phyloP scores from a whole-genome alignment of 2,329 filamentous ascomycete genomes.

The Exserohilum turcica region DNA sequence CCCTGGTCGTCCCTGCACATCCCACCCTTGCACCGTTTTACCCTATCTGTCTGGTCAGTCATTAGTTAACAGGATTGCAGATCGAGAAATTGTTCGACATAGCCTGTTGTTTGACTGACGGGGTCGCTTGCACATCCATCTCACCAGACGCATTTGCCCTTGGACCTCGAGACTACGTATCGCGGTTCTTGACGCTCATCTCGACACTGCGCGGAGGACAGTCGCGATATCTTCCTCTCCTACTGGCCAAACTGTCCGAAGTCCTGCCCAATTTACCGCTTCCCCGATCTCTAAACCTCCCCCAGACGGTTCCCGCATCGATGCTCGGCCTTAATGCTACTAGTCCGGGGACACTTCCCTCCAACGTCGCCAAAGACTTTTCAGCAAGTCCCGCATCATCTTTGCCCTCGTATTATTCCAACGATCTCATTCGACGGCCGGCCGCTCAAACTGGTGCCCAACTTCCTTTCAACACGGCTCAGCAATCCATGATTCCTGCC shows the following conservation, averaged over 20 bases:
- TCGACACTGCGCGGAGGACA: constrained; percentile 75
- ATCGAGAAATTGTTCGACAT: constrained; percentile 83
- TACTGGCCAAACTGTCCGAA: constrained; percentile 77
- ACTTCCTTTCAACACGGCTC: constrained; percentile 40
- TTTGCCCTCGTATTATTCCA: constrained; percentile 41
- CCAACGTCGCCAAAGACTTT: constrained; percentile 38
- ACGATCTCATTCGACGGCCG: constrained; percentile 42
- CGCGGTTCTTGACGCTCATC: constrained; percentile 68
- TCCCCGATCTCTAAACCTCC: constrained; percentile 42
- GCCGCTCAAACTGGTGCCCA: constrained; percentile 44
- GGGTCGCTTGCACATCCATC: constrained; percentile 67
- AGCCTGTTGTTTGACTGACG: constrained; percentile 73
- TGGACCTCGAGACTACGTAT: constrained; percentile 72
- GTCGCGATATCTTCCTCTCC: constrained; percentile 75
- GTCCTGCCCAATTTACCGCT: constrained; percentile 61
- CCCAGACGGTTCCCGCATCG: constrained; percentile 34
- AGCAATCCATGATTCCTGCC: constrained; percentile 38
- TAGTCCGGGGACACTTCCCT: constrained; percentile 35
- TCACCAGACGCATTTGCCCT: constrained; percentile 59
- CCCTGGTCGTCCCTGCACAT: constrained; percentile 23
- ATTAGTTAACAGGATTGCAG: constrained; percentile 49
- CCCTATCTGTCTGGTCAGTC: constrained; percentile 20
- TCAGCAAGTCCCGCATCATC: constrained; percentile 31
- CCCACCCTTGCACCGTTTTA: constrained; percentile 19
- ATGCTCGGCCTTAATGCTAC: constrained; percentile 34